Evolutionary conservation across 164 flowering plant genomes (phyloP), one percentile per base, ranked within the genome.

Genomic region (Vitis riparia): DNA sequence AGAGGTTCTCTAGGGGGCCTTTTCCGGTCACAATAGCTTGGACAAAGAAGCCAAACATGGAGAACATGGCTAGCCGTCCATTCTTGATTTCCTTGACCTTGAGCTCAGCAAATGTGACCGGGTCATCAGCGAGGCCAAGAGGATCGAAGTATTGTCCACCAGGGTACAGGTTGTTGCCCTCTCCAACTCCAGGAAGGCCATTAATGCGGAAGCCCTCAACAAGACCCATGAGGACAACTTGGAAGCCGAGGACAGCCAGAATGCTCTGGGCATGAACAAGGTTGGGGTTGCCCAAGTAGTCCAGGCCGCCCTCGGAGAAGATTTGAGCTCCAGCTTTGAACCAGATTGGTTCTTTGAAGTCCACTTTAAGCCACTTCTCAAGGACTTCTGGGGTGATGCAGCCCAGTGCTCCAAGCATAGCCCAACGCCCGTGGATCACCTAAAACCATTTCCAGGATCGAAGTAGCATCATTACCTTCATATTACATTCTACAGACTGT

Each of bases 61-160:
- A 89, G 80, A 89, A 88, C 94, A 87, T 89, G 32, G 94, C 94
- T 9, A 90, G 84, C 62, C 91, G 55, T 11, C 90, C 94, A 51
- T 90, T 90, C 86, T 90, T 88, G 80, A 90, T 86, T 57, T 90
- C 94, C 83, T 90, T 89, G 67, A 89, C 91, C 81, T 88, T 88
- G 67, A 89, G 88, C 84, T 87, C 91, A 8, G 91, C 91, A 60
- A 87, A 85, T 9, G 91, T 81, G 58, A 76, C 83, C 0, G 91
- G 94, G 70, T 89, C 91, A 68, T 89, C 91, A 3, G 91, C 90
- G 13, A 88, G 89, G 59, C 94, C 91, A 3, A 88, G 77, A 1
- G 92, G 91, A 81, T 90, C 94, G 44, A 90, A 88, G 81, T 86
- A 85, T 71, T 83, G 86, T 7, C 91, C 90, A n/a, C 89, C 94